Conservation (phyloP, 139 green algal genomes). For the Chlorella sp. region DNA sequence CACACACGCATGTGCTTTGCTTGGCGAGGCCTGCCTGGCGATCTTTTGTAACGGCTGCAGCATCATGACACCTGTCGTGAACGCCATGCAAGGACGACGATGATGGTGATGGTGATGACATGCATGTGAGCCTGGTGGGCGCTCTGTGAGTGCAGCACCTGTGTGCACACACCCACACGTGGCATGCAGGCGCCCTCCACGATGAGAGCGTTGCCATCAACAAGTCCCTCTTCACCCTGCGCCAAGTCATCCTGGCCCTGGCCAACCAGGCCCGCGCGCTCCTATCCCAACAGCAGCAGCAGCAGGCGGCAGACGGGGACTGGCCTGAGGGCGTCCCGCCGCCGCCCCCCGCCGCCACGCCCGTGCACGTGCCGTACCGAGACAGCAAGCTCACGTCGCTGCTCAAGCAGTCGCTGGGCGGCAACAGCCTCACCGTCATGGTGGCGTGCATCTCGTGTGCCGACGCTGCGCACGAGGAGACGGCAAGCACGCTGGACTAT, state of each 20-base stretch:
- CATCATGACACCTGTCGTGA: too few relatives aligned
- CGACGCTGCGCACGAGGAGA: conserved; percentile 30
- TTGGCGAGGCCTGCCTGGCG: too few relatives aligned
- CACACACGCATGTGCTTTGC: too few relatives aligned
- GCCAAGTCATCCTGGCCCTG: conserved; percentile 29
- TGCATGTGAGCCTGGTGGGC: too few relatives aligned
- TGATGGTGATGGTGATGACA: too few relatives aligned
- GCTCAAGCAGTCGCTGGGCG: conserved; percentile 49
- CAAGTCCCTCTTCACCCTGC: conserved; percentile 51
- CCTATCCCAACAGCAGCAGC: not conserved
- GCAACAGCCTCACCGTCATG: conserved; percentile 41
- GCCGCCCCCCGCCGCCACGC: too few relatives aligned
- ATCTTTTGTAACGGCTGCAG: too few relatives aligned
- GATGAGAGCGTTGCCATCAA: conserved; percentile 54
- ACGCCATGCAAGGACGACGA: too few relatives aligned
- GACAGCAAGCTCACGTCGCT: conserved; percentile 55
- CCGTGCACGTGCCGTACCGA: conserved; percentile 37
- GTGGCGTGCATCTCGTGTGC: conserved; percentile 39
- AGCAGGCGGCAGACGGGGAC: not conserved
- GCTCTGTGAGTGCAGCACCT: too few relatives aligned
- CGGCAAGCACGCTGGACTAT: conserved; percentile 52
- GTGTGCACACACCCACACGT: not conserved
- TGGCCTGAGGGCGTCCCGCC: not conserved
- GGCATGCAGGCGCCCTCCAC: conserved; percentile 8
- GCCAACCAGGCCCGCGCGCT: not conserved